These are phyloP conservation scores for Cardamine chenopodiifolia DNA, from an alignment of 345 rosid genomes.

Conservation along the genomic window DNA sequence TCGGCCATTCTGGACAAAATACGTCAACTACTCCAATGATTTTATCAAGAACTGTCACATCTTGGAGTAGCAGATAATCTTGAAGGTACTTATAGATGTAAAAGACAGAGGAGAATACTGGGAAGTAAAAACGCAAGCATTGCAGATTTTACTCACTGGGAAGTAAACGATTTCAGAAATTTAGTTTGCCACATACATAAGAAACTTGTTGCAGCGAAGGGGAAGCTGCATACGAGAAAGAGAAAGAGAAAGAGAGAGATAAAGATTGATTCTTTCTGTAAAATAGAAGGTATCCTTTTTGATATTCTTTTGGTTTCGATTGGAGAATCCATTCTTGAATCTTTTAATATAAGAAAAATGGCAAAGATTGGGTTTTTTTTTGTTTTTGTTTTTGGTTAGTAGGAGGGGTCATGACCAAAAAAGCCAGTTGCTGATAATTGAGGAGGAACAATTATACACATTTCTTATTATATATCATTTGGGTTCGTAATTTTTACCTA, in stretches of 20 bases:
- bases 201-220: constrained; percentile 32
- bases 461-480: constrained; percentile 16
- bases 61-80: constrained; percentile 56
- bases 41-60: constrained; percentile 93
- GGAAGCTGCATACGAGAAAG: constrained; percentile 38
- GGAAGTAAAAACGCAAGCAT: constrained; percentile 30
- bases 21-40: constrained; percentile 87
- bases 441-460: constrained; percentile 32
- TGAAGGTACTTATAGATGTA: constrained; percentile 40
- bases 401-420: constrained; percentile 28
- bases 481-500: not conserved
- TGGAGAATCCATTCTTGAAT: constrained; percentile 33
- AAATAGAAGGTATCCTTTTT: constrained; percentile 43
- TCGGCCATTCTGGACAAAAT: constrained; percentile 95
- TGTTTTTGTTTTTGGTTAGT: constrained; percentile 4
- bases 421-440: constrained; percentile 39
- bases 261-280: constrained; percentile 43
- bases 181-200: constrained; percentile 39
- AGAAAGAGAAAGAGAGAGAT: constrained; percentile 17
- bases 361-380: constrained; percentile 1
- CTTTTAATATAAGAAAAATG: constrained; percentile 23
- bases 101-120: constrained; percentile 41
- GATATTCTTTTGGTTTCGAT: constrained; percentile 37
- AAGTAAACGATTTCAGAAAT: constrained; percentile 18
- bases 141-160: constrained; percentile 20